A percentile compares a stretch with the other conserved stretches of the same genome.
phyloP scores from a whole-genome alignment of 2,329 filamentous ascomycete species.

The Colletotrichum spinosum region DNA sequence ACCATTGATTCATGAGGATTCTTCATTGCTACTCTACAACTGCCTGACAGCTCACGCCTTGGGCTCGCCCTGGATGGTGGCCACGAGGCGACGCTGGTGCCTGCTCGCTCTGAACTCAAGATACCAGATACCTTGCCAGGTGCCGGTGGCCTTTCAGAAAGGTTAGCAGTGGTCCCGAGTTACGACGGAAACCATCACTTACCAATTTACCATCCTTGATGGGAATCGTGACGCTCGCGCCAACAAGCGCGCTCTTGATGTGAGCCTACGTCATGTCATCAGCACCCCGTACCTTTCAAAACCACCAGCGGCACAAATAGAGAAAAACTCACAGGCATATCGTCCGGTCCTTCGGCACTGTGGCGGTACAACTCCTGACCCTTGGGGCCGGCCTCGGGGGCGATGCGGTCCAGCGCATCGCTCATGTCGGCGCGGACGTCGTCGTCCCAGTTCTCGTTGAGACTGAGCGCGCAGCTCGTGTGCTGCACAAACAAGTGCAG shows the following conservation, averaged over 20 bases:
- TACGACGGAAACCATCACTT: constrained; percentile 43
- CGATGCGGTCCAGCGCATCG: constrained; percentile 91
- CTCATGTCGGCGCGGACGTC: constrained; percentile 96
- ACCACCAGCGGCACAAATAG: background rate
- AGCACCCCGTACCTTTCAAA: background rate
- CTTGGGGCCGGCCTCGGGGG: constrained; percentile 79
- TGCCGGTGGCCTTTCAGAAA: constrained; percentile 66
- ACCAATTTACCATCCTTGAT: constrained; percentile 87
- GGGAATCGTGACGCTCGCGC: constrained; percentile 89
- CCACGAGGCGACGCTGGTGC: constrained; percentile 85
- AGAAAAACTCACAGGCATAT: constrained; percentile 95
- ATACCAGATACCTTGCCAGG: constrained; percentile 94
- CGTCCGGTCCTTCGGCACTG: constrained; percentile 87
- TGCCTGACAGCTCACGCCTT: constrained; percentile 55
- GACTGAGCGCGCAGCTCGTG: constrained; percentile 87
- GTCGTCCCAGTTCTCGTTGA: constrained; percentile 91
- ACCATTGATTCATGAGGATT: background rate
- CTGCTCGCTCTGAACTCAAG: constrained; percentile 85
- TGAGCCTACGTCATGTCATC: constrained; percentile 72
- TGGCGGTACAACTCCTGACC: constrained; percentile 85
- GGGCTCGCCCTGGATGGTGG: constrained; percentile 90
- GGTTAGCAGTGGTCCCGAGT: background rate
- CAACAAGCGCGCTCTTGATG: constrained; percentile 90
- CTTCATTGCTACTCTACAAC: constrained; percentile 6
- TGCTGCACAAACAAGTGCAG: constrained; percentile 95